Conservation (phyloP, 352 stramenopile genomes). For the Phytophthora sp. region DNA sequence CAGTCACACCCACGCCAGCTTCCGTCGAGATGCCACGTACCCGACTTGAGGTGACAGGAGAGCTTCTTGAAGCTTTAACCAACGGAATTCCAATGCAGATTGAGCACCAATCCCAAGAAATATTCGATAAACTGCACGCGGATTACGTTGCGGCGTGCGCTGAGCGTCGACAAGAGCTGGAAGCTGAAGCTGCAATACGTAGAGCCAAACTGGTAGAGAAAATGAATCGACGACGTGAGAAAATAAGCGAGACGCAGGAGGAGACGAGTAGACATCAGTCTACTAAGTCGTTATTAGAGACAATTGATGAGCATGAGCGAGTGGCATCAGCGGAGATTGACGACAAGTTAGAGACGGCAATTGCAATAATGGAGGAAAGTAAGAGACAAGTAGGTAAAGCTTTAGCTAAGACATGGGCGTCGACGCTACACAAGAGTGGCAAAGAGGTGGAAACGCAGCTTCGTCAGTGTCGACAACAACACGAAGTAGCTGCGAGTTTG, state of each 20-base stretch:
- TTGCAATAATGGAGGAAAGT: conserved; percentile 13
- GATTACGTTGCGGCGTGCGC: conserved; percentile 27
- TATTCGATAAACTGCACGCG: conserved; percentile 32
- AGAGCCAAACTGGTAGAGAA: conserved; percentile 33
- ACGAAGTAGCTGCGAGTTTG: conserved; percentile 24
- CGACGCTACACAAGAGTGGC: conserved; percentile 17
- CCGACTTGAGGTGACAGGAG: conserved; percentile 11
- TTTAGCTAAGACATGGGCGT: conserved; percentile 21
- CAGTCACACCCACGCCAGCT: background rate
- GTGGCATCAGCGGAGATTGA: conserved; percentile 16
- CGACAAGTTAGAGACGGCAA: conserved; percentile 14
- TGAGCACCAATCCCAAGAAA: conserved; percentile 22
- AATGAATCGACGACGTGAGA: conserved; percentile 24
- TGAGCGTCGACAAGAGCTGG: conserved; percentile 28
- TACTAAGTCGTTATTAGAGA: conserved; percentile 2
- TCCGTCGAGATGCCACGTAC: background rate
- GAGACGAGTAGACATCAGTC: background rate
- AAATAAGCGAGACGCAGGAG: background rate
- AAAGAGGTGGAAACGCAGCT: conserved; percentile 28
- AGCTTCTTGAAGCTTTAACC: conserved; percentile 32
- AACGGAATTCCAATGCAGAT: conserved; percentile 33
- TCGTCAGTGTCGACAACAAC: conserved; percentile 27
- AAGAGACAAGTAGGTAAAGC: conserved; percentile 10
- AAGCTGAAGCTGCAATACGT: conserved; percentile 33
- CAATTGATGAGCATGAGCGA: conserved; percentile 24